Evolutionary conservation across 2,329 filamentous ascomycete genomes (phyloP), one percentile per base, ranked within the genome.

Genomic region (Taxawa tesnikishii): DNA sequence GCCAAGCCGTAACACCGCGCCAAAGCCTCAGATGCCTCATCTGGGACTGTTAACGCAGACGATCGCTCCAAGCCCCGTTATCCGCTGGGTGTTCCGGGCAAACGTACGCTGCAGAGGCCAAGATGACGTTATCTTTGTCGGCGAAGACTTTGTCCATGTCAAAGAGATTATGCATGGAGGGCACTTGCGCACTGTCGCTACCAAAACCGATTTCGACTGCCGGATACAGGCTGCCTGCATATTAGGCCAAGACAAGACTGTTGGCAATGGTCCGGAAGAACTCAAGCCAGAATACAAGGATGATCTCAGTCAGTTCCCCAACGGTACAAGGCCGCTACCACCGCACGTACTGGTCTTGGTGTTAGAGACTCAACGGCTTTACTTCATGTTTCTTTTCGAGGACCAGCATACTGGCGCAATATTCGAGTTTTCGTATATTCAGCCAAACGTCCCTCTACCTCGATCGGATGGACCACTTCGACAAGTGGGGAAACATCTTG

Each of bases 61-160:
- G 0, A 53, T 93, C 17, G 63, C 88, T 31, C 70, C 76, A 32
- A 92, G 82, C 40, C 81, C 87, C 2, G 63, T 80, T 21, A 69
- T 79, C 34, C 78, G 79, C 48, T 80, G 72, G 63, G 79, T 94
- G 26, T 61, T 94, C 10, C 82, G 85, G 9, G 83, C 78, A n/a
- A 73, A 78, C 38, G 63, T 96, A 37, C 71, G 87, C 36, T 76
- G 76, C 34, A 64, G 67, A 31, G 56, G 67, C 26, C 65, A 75
- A 38, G 85, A 90, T 44, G 87, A 96, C 59, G 73, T 94, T 41
- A 78, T 87, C 23, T 84, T 94, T 45, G 69, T 98, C 36, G 83
- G 85, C 33, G 80, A 93, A 43, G 71, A 80, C 40, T 83, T 75
- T 44, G 70, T 98, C 27, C 79, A 88, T 43, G 74, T 96, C 41